These are phyloP conservation scores for Funneliformis mosseae DNA, from an alignment of 192 early-diverging fungal genomes.

Conservation along the genomic window DNA sequence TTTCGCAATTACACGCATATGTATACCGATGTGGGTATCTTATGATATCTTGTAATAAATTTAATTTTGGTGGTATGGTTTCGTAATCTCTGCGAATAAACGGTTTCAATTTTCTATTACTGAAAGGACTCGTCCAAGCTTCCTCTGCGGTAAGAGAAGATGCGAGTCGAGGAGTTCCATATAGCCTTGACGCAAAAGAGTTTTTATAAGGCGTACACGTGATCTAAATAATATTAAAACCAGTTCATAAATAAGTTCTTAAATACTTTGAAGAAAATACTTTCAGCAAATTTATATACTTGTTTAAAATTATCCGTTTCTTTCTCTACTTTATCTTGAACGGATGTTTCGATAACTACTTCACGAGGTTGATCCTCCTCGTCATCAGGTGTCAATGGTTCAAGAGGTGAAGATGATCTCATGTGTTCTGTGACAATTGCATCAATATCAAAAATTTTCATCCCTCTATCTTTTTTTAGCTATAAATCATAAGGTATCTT, in stretches of 20 bases:
- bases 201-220: slow-evolving; percentile 62
- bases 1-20: slow-evolving; percentile 35
- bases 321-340: background rate
- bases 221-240: slow-evolving; percentile 43
- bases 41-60: slow-evolving; percentile 50
- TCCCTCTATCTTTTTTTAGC: slow-evolving; percentile 63
- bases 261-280: slow-evolving; percentile 37
- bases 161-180: slow-evolving; percentile 59
- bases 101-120: slow-evolving; percentile 74
- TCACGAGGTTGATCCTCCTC: background rate
- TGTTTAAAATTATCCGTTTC: slow-evolving; percentile 1
- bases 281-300: slow-evolving; percentile 33
- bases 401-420: slow-evolving; percentile 34
- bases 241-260: slow-evolving; percentile 36
- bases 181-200: slow-evolving; percentile 76
- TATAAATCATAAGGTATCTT: slow-evolving; percentile 38
- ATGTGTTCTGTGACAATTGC: slow-evolving; percentile 45
- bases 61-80: slow-evolving; percentile 50
- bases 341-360: background rate
- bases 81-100: slow-evolving; percentile 79
- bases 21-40: slow-evolving; percentile 39
- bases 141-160: slow-evolving; percentile 59
- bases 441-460: slow-evolving; percentile 73
- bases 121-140: slow-evolving; percentile 66
- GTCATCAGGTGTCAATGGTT: background rate